phyloP scores from a whole-genome alignment of 2,329 filamentous ascomycete genomes.

The Neurospora crassa region DNA sequence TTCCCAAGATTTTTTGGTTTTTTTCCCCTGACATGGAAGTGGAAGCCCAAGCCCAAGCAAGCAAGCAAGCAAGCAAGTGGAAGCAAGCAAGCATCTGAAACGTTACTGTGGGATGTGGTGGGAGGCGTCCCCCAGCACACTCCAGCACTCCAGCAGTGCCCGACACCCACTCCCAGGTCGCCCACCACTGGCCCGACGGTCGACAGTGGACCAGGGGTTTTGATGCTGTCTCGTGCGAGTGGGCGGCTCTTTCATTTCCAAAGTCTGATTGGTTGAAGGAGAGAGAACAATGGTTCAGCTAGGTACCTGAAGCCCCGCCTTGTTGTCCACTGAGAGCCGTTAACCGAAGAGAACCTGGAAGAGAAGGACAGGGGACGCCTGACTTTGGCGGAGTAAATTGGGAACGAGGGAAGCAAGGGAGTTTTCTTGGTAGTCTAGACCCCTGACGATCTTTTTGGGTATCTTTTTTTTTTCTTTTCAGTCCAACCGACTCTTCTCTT shows the following conservation, averaged over 20 bases:
- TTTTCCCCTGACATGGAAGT: not conserved
- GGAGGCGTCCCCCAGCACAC: too few species aligned
- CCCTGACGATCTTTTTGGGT: not conserved
- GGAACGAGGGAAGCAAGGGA: not conserved
- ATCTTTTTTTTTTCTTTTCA: too few species aligned
- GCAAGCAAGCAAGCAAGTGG: too few species aligned
- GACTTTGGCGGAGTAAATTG: not conserved
- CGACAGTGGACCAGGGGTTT: not conserved
- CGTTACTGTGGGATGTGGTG: not conserved
- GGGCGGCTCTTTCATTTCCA: not conserved
- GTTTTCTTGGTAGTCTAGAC: not conserved
- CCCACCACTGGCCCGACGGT: too few species aligned
- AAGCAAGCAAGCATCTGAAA: not conserved
- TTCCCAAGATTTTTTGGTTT: not conserved
- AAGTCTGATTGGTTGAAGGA: not conserved
- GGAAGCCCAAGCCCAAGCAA: not conserved
- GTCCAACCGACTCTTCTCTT: not conserved
- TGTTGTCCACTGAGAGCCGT: not conserved
- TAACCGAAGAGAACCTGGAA: not conserved
- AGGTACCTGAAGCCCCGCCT: not conserved
- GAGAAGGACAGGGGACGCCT: not conserved
- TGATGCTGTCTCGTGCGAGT: not conserved
- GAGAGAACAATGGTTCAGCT: not conserved
- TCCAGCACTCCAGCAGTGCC: not conserved
- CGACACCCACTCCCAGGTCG: not conserved